phyloP scores from a whole-genome alignment of 129 eudicot species.

The Cynara cardunculus region DNA sequence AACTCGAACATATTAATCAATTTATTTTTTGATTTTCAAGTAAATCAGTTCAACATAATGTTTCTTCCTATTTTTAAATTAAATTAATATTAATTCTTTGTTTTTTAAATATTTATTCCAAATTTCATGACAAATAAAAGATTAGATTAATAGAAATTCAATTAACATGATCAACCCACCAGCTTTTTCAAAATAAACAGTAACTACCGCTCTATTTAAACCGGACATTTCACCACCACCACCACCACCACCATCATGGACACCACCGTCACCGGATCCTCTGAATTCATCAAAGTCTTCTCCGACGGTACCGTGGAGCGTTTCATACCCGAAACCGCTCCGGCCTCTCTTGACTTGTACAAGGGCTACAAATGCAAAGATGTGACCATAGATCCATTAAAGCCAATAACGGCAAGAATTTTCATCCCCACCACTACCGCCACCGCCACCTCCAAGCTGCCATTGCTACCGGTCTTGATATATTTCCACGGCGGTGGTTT shows the following conservation, averaged over 20 bases:
- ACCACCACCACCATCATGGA: slow-evolving; percentile 12
- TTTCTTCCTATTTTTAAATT: not conserved
- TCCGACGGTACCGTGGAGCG: slow-evolving; percentile 70
- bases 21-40: not conserved
- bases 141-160: slow-evolving; percentile 1
- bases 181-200: not conserved
- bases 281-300: slow-evolving; percentile 62
- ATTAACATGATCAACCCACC: slow-evolving; percentile 36
- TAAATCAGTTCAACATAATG: not conserved
- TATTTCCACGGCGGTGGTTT: slow-evolving; percentile 90
- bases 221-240: slow-evolving; percentile 19
- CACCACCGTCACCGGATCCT: slow-evolving; percentile 26
- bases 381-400: slow-evolving; percentile 46
- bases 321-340: slow-evolving; percentile 33
- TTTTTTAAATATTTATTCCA: not conserved
- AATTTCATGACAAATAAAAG: slow-evolving; percentile 5
- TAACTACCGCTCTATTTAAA: slow-evolving; percentile 16
- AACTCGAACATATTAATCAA: too few relatives aligned
- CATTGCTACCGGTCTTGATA: slow-evolving; percentile 48
- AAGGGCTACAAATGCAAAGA: slow-evolving; percentile 65
- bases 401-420: slow-evolving; percentile 60
- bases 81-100: not conserved
- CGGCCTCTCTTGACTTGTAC: slow-evolving; percentile 37
- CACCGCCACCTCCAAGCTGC: not conserved
- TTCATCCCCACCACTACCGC: slow-evolving; percentile 40